A percentile compares a stretch with the other conserved stretches of the same genome.
phyloP scores from a whole-genome alignment of 2,329 filamentous ascomycete genomes.

The Paraphaeosphaeria minitans region DNA sequence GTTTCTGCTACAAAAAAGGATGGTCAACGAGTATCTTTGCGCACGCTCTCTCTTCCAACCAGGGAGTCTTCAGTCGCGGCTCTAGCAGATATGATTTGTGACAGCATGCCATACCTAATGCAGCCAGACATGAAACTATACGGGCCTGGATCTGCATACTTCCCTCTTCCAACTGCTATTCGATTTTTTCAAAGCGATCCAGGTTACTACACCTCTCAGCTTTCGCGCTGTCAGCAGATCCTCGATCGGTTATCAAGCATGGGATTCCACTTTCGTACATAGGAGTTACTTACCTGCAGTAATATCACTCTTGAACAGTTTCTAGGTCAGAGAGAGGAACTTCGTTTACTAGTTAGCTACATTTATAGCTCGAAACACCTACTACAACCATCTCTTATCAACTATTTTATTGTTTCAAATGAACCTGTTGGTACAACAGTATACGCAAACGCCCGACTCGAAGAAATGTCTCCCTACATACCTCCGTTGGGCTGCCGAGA shows the following conservation, averaged over 20 bases:
- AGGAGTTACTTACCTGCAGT: neutral
- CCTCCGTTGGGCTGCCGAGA: too few species aligned
- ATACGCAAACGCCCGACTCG: too few species aligned
- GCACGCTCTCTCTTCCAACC: neutral
- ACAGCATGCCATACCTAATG: neutral
- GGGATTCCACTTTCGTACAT: neutral
- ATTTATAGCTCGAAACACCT: too few species aligned
- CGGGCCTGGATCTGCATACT: neutral
- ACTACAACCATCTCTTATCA: too few species aligned
- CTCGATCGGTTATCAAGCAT: neutral
- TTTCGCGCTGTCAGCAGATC: neutral
- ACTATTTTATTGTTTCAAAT: too few species aligned
- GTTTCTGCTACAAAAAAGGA: neutral
- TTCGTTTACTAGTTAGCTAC: neutral
- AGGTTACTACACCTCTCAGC: neutral
- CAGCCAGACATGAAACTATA: neutral
- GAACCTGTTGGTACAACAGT: too few species aligned
- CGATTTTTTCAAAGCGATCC: neutral
- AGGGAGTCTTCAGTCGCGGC: neutral
- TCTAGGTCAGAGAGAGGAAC: neutral
- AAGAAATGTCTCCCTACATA: too few species aligned
- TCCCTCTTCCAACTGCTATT: neutral
- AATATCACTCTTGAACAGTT: neutral
- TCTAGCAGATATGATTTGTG: neutral
- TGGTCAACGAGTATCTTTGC: neutral